Percentiles rank a stretch among this genome's conserved stretches.
phyloP scores from a whole-genome alignment of 139 green algal genomes.

The Chlamydomonas eustigma region DNA sequence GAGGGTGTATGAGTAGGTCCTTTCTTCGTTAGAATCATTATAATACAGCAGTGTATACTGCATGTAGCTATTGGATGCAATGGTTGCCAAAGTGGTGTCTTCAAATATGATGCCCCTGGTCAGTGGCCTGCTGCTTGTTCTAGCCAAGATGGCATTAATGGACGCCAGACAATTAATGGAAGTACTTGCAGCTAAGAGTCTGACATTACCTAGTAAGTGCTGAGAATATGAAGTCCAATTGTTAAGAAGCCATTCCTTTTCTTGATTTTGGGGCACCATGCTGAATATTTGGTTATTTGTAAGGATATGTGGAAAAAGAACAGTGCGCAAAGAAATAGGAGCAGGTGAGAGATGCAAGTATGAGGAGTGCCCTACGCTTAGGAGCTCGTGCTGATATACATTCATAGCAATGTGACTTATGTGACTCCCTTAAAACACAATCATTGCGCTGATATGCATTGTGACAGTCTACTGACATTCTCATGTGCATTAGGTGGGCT shows the following conservation, averaged over 20 bases:
- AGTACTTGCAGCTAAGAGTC: conserved; percentile 1
- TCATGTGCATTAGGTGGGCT: not conserved
- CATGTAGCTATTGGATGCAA: conserved; percentile 17
- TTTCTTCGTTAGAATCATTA: not conserved
- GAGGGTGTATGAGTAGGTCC: not conserved
- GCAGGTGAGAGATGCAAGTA: no score
- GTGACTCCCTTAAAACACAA: no score
- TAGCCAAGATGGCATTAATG: not conserved
- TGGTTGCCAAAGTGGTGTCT: conserved; percentile 12
- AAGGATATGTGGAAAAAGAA: no score
- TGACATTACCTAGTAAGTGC: not conserved
- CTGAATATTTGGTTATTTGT: no score
- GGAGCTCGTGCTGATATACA: no score
- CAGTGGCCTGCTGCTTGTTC: conserved; percentile 24
- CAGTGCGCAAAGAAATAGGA: no score
- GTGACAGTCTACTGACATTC: no score
- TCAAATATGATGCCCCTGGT: conserved; percentile 24
- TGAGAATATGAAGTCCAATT: not conserved
- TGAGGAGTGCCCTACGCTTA: no score
- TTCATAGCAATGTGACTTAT: no score
- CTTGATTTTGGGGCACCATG: no score
- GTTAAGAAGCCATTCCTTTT: no score
- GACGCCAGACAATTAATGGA: conserved; percentile 15
- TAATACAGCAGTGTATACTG: not conserved
- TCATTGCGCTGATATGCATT: no score